These are phyloP conservation scores for Ophiostoma himal-ulmi DNA, from an alignment of 2,329 filamentous ascomycete species.

Conservation along the genomic window DNA sequence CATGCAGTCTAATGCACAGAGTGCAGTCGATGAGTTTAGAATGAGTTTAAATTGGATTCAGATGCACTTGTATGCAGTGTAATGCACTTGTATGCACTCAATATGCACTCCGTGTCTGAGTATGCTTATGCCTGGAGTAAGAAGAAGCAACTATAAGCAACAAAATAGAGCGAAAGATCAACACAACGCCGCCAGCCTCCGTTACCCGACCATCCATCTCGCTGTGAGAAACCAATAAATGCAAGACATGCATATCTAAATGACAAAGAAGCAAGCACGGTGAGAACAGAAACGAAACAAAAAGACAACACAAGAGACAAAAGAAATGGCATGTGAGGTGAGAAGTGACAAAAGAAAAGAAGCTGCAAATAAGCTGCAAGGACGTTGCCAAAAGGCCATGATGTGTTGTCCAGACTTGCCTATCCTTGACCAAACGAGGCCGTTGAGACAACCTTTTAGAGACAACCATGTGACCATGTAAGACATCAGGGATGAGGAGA, in stretches of 20 bases:
- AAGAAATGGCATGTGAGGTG: not conserved
- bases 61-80: too few species aligned
- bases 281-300: not conserved
- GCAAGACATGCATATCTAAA: not conserved
- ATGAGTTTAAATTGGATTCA: not conserved
- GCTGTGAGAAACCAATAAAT: conserved; percentile 12
- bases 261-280: not conserved
- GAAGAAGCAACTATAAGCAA: not conserved
- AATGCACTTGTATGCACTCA: not conserved
- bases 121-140: not conserved
- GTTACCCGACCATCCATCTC: conserved; percentile 1
- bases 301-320: not conserved
- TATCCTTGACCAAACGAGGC: not conserved
- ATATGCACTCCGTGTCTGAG: not conserved
- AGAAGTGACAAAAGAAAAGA: not conserved
- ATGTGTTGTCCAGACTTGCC: too few species aligned
- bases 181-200: conserved; percentile 4
- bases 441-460: not conserved
- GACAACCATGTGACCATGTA: not conserved
- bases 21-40: not conserved
- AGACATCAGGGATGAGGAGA: not conserved
- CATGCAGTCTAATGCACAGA: conserved; percentile 1
- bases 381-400: not conserved
- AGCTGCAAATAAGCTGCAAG: not conserved
- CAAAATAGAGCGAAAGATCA: not conserved